Evolutionary conservation across 495 filamentous ascomycete species (phyloP), one percentile per base, ranked within the genome.

Genomic region (Hypoxylon crocopeplum): DNA sequence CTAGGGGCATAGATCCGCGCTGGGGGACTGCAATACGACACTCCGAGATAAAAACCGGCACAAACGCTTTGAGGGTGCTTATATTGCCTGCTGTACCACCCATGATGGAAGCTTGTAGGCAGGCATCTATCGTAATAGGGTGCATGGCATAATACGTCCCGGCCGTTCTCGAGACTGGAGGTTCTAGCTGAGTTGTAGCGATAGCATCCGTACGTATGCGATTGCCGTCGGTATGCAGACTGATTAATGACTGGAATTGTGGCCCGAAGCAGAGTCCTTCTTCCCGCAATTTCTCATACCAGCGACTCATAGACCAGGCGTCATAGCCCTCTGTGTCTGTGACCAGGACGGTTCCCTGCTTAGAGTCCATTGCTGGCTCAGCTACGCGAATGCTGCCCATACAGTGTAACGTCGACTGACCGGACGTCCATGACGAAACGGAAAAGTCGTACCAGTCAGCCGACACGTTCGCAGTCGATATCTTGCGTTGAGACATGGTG

Each of bases 41-140:
- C 22, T 60, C 45, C 2, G 40, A 29, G 19, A 66, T 58, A 20
- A 62, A 66, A 1, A 52, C 46, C 5, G 64, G 64, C 1, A 67
- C 16, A 8, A 39, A 52, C 1, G 37, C 29, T 7, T 19, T 33
- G 3, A 67, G 40, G 0, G 44, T 5, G 15, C 22, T 24, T 11
- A 55, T 5, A 13, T 47, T 7, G 0, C 66, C 66, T 0, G n/a
- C 37, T 5, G 61, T 56, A 0, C 22, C 25, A 1, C 62, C 30
- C 1, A 71, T 56, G 16, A 70, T 59, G 22, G 58, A 42, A 6
- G 59, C 44, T 48, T 75, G 72, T 5, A 76, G 51, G 22, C 60
- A 55, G 16, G 59, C 48, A 37, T 74, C 71, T 3, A 74, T 66
- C 3, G 61, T 62, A 1, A 66, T 40, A 5, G 71, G 71, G 51